phyloP scores from a whole-genome alignment of 495 filamentous ascomycete genomes.

The Lentithecium fluviatile region DNA sequence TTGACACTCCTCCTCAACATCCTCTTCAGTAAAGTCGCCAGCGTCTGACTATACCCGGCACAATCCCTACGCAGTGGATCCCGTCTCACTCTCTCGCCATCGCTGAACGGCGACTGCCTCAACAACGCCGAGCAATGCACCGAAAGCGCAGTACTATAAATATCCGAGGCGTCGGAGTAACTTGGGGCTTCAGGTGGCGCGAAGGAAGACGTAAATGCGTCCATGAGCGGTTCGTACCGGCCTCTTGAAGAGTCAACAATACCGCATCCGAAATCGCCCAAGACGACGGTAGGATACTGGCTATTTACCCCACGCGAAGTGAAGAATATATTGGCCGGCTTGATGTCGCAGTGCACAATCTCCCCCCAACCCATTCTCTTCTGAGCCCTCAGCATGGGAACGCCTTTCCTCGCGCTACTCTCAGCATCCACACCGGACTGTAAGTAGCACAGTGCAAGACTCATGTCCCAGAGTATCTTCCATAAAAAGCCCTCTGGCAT shows the following conservation, averaged over 20 bases:
- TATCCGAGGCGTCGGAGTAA: neutral
- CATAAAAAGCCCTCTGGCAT: constrained; percentile 5
- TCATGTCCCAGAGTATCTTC: neutral
- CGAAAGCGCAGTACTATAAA: neutral
- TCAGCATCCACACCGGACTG: neutral
- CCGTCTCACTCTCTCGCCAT: neutral
- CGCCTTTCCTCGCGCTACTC: neutral
- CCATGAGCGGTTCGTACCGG: neutral
- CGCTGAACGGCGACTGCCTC: neutral
- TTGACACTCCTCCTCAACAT: neutral
- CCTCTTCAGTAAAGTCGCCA: neutral
- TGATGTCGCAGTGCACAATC: constrained; percentile 2
- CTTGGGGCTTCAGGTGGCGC: neutral
- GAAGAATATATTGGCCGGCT: constrained; percentile 1
- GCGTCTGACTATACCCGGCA: neutral
- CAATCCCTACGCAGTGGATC: neutral
- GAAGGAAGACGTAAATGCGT: neutral
- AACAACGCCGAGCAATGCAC: constrained; percentile 1
- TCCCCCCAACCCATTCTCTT: neutral
- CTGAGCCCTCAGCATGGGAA: neutral
- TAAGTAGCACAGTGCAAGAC: constrained; percentile 7
- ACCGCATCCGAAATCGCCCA: constrained; percentile 3
- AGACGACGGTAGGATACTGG: neutral
- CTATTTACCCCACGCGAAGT: neutral
- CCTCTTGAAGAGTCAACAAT: neutral